Conservation (phyloP, 345 rosid species). For the Raphanus raphanistrum region DNA sequence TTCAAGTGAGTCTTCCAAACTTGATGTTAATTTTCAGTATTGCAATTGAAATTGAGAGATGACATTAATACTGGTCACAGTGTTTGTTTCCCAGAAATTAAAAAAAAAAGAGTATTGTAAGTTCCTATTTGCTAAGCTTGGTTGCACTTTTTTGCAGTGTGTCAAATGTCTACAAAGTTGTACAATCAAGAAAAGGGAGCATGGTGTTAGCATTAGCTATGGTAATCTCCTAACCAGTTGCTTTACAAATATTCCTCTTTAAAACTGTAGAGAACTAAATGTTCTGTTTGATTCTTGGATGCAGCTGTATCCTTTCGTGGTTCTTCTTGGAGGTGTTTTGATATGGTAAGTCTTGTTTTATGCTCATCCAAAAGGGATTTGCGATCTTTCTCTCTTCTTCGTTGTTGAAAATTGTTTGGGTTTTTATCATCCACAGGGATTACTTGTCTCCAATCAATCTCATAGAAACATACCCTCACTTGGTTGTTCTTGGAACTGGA, state of each 20-base stretch:
- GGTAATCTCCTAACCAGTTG: slow-evolving; percentile 49
- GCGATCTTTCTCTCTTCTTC: not conserved
- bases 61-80: not conserved
- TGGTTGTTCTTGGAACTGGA: slow-evolving; percentile 89
- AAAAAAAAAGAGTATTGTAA: not conserved
- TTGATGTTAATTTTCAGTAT: not conserved
- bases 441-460: slow-evolving; percentile 74
- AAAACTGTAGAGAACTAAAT: slow-evolving; percentile 13
- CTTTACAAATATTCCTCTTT: not conserved
- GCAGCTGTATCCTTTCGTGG: slow-evolving; percentile 90
- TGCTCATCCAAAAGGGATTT: not conserved
- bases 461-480: slow-evolving; percentile 79
- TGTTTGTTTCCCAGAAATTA: not conserved
- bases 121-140: not conserved
- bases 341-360: slow-evolving; percentile 57
- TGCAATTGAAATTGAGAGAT: slow-evolving; percentile 2
- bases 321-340: slow-evolving; percentile 84
- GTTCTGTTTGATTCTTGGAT: slow-evolving; percentile 31
- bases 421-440: no score
- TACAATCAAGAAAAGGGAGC: slow-evolving; percentile 81
- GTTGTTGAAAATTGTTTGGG: not conserved
- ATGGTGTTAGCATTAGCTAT: slow-evolving; percentile 90
- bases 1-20: slow-evolving; percentile 66
- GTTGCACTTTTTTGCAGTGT: slow-evolving; percentile 50
- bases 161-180: slow-evolving; percentile 76